Evolutionary conservation across 176 grass and related monocot species (phyloP), one percentile per base, ranked within the genome.

Genomic region (Paspalum vaginatum): DNA sequence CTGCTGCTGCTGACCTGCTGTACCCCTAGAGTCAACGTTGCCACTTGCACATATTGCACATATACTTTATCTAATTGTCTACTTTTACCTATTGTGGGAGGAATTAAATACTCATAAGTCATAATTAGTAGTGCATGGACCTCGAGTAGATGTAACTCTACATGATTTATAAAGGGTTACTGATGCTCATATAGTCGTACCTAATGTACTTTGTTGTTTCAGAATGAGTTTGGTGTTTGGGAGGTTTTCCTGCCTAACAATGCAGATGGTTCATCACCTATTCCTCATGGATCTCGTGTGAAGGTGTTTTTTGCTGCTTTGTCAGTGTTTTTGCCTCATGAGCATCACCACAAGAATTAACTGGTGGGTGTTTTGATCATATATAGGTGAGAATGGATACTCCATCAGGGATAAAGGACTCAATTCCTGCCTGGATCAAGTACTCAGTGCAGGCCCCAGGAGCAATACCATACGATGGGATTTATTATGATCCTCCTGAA

Each of bases 401-500:
- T 43, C 90, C 93, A 78, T 91, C 88, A 78, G 97, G 97, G 48
- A 72, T 90, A 72, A 99, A 99, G 84, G 97, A 99, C 83, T 99
- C 93, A 3, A 99, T 99, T 91, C 93, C 97, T 73, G 97, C 97
- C 70, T 99, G 97, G 97, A 96, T 93, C 81, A 99, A 88, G 77
- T 99, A 82, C 69, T 93, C 97, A 70, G 88, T 99, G 66, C 97
- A 99, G 68, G 81, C 86, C 11, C 83, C 88, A 77, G 85, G 88
- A 42, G 93, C 91, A 87, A 93, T 99, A 68, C 97, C 93, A 55
- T 99, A 91, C 15, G 95, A 89, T 83, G 97, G 92, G 62, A 93
- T 99, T 85, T 99, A 99, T 72, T 99, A 99, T 76, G 97, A 99
- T 88, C 97, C 97, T 40, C 88, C 93, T 60, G 82, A 75, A 81